Base-by-base conservation (phyloP, 176 grass and related monocot genomes). In the Avena eriantha region DNA sequence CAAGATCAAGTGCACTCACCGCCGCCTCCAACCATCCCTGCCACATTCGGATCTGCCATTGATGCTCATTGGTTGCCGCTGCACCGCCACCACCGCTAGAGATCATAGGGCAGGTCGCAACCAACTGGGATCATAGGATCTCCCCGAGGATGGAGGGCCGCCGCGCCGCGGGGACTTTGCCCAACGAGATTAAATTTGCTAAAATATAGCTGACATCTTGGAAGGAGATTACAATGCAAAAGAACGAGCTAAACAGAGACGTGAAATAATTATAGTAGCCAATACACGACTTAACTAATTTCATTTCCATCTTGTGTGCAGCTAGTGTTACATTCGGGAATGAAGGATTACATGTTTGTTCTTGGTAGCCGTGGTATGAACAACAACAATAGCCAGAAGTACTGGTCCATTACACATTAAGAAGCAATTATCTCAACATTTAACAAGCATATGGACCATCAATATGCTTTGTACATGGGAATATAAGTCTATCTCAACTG, bases 401-500 rank as follows among this genome's bases (percentile, higher is more conserved):
- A n/a, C n/a, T n/a, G 53, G 64, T 78, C 51, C 50, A 55, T 73
- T 73, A 72, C 45, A 77, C 70, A 76, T 76, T 12, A 50, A n/a
- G 66, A 85, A 82, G 69, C 83, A 70, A 80, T 58, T 55, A 39
- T 79, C 80, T 61, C 36, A 79, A 79, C 41, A 69, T 63, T 82
- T 7, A 77, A 48, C 61, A 11, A 80, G 23, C 54, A 77, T 63
- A 33, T 82, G 55, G 88, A 88, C 43, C 68, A 84, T 89, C 85
- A 94, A 69, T 91, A 80, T 2, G 7, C 77, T 82, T 95, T 95
- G 82, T 93, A 94, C 76, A 75, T 86, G 49, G 89, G 79, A 60
- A 93, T 90, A 57, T 95, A 95, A 24, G 86, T 80, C 43, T 86
- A 89, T 49, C 95, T n/a, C n/a, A n/a, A n/a, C n/a, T n/a, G n/a